phyloP scores from a whole-genome alignment of 805 yeast species.

The Cyberlindnera veronae region DNA sequence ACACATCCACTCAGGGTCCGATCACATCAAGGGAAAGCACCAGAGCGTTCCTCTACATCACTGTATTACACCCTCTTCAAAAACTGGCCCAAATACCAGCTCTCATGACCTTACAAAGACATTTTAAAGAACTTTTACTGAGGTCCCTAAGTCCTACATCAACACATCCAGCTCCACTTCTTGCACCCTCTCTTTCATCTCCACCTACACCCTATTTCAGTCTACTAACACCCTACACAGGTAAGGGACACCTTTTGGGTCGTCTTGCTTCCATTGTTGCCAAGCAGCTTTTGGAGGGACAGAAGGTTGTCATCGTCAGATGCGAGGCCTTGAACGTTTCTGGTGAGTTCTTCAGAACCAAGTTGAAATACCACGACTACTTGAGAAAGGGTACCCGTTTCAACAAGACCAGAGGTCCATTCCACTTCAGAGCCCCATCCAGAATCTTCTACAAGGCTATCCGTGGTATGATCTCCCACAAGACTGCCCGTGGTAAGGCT shows the following conservation, averaged over 20 bases:
- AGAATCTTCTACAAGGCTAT: constrained; percentile 99
- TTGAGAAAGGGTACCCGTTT: constrained; percentile 98
- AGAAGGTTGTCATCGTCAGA: constrained; percentile 96
- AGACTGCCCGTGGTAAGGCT: constrained; percentile 99
- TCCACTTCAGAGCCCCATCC: constrained; percentile 99
- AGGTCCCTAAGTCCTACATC: no score
- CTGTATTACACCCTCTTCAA: no score
- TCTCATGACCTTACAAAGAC: no score
- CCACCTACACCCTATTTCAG: background rate
- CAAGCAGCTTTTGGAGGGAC: constrained; percentile 97
- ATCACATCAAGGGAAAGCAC: no score
- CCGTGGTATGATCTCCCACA: constrained; percentile 99
- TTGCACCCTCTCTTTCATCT: background rate
- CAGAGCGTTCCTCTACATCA: background rate
- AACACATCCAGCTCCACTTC: no score
- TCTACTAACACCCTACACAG: constrained; percentile 34
- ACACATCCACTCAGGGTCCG: no score
- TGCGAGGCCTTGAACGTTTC: constrained; percentile 97
- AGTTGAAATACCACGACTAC: constrained; percentile 99
- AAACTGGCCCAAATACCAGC: no score
- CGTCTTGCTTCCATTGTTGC: constrained; percentile 99
- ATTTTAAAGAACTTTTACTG: no score
- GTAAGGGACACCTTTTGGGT: constrained; percentile 99
- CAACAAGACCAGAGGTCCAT: constrained; percentile 99
- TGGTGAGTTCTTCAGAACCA: constrained; percentile 99